Evolutionary conservation across 768 basidiomycete species (phyloP).

Genomic region (Pisolithus sp.): DNA sequence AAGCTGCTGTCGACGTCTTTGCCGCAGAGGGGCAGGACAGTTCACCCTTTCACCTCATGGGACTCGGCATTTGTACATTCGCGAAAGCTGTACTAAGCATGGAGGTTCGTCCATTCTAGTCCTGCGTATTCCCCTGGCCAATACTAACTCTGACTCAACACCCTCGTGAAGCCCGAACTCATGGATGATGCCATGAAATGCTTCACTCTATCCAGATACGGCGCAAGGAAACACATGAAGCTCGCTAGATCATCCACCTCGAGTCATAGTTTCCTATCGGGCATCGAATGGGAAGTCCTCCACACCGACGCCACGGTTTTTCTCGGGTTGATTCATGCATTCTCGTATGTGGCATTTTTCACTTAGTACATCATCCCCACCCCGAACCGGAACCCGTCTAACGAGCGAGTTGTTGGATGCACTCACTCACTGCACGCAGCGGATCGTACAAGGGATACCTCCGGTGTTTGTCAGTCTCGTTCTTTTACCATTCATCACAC

Average conservation of each 20-base stretch:
- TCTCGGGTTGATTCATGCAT: slow-evolving; percentile 61
- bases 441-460: slow-evolving; percentile 76
- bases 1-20: slow-evolving; percentile 46
- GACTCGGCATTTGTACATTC: slow-evolving; percentile 65
- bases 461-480: slow-evolving; percentile 57
- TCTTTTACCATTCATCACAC: neutral
- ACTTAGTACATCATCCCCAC: neutral
- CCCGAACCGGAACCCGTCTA: too few relatives aligned
- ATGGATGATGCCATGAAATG: slow-evolving; percentile 59
- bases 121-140: too few relatives aligned
- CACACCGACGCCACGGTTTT: slow-evolving; percentile 68
- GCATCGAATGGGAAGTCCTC: slow-evolving; percentile 72
- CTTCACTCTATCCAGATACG: slow-evolving; percentile 46
- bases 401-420: neutral
- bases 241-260: slow-evolving; percentile 27
- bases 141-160: too few relatives aligned
- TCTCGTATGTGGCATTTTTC: slow-evolving; percentile 42
- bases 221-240: slow-evolving; percentile 36
- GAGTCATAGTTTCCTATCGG: slow-evolving; percentile 45
- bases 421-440: slow-evolving; percentile 24
- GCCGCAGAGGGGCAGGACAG: slow-evolving; percentile 21
- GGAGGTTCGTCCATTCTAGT: slow-evolving; percentile 42
- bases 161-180: slow-evolving; percentile 13
- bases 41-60: slow-evolving; percentile 69
- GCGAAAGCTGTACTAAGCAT: slow-evolving; percentile 76